Base-by-base conservation (phyloP, 768 basidiomycete species). In the Phlebiopsis gigantea region DNA sequence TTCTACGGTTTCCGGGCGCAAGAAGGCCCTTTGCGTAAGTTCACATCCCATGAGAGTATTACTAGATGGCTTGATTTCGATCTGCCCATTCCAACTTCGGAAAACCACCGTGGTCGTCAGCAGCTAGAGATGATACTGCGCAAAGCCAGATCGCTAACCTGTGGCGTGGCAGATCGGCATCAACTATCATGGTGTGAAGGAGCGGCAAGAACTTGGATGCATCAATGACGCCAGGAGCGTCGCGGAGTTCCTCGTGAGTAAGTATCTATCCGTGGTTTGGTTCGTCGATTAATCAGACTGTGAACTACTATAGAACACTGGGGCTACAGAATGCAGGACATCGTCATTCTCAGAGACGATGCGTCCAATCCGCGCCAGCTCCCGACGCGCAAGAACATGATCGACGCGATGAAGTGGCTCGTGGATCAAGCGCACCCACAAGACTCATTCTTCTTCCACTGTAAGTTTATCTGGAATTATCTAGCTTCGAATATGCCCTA, bases 321-420 rank as follows among this genome's bases (percentile, higher is more conserved):
- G 19, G 53, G 60, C 0, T 71, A 67, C 51, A 57, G 62, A 15
- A 29, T 43, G n/a, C 85, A 89, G 21, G 91, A 98, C 68, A 92
- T 98, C 50, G 90, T 96, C 21, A 76, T 87, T 60, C 79, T 99
- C 28, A 89, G 86, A 0, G 96, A 99, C 64, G 84, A 93, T 64
- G 70, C 85, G 0, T 63, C 63, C 0, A 77, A 89, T 63, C 77
- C 79, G 9, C 79, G 84, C 45, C 78, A 80, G 65, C 71, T 72
- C 25, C 96, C 96, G 0, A 98, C 95, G 0, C 75, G 74, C 56
- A 77, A 78, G 24, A 98, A 98, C 68, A 95, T 99, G 41, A 79
- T 90, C 42, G 71, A 78, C 45, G 93, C 88, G 4, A 95, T 96
- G 91, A 78, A 83, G 57, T 98, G 94, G 95, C 84, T 99, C n/a